Evolutionary conservation across 1,284 basidiomycete species (phyloP).

Genomic region (Cryptococcus sp.): DNA sequence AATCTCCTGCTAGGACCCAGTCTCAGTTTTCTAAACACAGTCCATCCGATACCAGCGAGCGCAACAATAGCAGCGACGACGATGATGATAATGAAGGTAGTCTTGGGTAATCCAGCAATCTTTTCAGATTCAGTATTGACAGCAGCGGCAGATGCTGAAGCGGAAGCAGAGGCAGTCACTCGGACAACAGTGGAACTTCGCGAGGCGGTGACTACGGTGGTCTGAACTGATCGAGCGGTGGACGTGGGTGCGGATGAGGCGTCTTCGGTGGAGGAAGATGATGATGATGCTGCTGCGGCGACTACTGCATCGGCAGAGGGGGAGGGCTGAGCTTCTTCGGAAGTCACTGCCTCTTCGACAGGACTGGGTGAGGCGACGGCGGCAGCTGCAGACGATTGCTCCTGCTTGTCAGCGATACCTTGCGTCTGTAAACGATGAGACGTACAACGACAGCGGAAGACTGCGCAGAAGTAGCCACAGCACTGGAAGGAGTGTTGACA

Average conservation of each 20-base stretch:
- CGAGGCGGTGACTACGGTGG: conserved; percentile 19
- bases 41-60: conserved; percentile 68
- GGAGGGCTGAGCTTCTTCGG: neutral
- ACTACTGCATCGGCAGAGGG: too few species aligned
- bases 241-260: conserved; percentile 3
- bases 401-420: too few species aligned
- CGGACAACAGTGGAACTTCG: conserved; percentile 3
- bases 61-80: conserved; percentile 65
- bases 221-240: conserved; percentile 6
- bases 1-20: conserved; percentile 72
- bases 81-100: conserved; percentile 66
- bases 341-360: neutral
- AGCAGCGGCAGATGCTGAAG: conserved; percentile 15
- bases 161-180: conserved; percentile 7
- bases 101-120: conserved; percentile 48
- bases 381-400: neutral
- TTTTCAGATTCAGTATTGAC: conserved; percentile 15
- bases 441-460: neutral
- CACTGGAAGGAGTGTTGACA: neutral
- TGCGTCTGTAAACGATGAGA: neutral
- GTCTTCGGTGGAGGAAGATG: conserved; percentile 2
- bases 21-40: conserved; percentile 87
- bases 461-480: neutral
- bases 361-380: neutral
- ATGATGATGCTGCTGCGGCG: neutral